Evolutionary conservation across 2,329 filamentous ascomycete genomes (phyloP).

Genomic region (Hypoxylon rubiginosum): DNA sequence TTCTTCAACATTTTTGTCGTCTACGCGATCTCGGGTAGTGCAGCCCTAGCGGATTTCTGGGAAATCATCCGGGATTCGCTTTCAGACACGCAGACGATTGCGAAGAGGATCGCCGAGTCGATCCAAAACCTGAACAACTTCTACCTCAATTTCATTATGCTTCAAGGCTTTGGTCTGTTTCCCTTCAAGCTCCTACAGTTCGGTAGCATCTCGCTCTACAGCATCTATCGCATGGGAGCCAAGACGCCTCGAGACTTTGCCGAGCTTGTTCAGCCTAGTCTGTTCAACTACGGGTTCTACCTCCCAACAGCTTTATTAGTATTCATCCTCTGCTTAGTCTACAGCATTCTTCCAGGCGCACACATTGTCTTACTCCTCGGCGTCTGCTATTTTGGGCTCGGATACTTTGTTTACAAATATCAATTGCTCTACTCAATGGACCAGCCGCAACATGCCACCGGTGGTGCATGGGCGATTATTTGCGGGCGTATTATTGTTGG

Average conservation of each 20-base stretch:
- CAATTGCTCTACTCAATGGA: constrained; percentile 99
- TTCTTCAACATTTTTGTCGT: constrained; percentile 99
- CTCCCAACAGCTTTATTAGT: constrained; percentile 92
- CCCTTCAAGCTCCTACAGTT: constrained; percentile 93
- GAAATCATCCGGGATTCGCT: constrained; percentile 79
- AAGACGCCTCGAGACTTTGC: constrained; percentile 92
- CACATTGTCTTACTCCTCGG: constrained; percentile 87
- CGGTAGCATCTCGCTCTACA: constrained; percentile 86
- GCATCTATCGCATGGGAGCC: constrained; percentile 81
- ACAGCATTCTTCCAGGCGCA: constrained; percentile 85
- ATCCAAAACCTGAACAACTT: constrained; percentile 83
- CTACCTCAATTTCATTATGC: constrained; percentile 93
- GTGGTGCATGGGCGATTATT: constrained; percentile 95
- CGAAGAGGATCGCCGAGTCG: constrained; percentile 79
- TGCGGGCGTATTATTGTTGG: constrained; percentile 92
- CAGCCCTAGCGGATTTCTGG: constrained; percentile 76
- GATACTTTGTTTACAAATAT: constrained; percentile 95
- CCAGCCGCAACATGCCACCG: constrained; percentile 93
- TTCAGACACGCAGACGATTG: constrained; percentile 83
- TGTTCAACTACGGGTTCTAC: constrained; percentile 97
- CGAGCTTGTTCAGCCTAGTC: constrained; percentile 82
- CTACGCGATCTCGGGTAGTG: constrained; percentile 89
- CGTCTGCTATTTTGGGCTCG: constrained; percentile 83
- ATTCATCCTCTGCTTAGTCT: constrained; percentile 95
- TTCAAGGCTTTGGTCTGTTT: constrained; percentile 93